These are phyloP conservation scores for Moricandia moricandioides DNA, from an alignment of 345 rosid species.

Conservation along the genomic window DNA sequence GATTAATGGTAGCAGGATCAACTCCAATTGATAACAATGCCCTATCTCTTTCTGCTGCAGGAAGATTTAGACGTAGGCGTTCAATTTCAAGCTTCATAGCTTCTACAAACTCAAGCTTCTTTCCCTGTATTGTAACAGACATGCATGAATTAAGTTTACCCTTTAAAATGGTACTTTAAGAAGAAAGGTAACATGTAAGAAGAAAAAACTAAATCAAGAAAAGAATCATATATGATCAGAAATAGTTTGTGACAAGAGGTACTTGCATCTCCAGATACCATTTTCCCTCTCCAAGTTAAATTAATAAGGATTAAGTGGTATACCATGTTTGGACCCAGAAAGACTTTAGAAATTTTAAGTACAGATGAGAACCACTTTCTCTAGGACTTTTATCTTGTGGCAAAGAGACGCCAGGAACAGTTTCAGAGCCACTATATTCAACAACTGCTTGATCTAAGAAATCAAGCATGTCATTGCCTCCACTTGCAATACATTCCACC, in stretches of 20 bases:
- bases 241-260: background rate
- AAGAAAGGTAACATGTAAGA: conserved; percentile 13
- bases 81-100: conserved; percentile 94
- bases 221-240: background rate
- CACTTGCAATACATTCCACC: conserved; percentile 43
- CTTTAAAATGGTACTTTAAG: conserved; percentile 2
- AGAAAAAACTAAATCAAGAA: conserved; percentile 10
- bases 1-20: conserved; percentile 93
- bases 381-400: conserved; percentile 42
- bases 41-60: conserved; percentile 99
- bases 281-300: conserved; percentile 2
- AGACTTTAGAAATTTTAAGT: conserved; percentile 58
- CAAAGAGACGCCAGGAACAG: conserved; percentile 41
- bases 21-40: conserved; percentile 78
- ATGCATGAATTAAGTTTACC: conserved; percentile 11
- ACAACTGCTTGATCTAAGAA: conserved; percentile 72
- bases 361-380: conserved; percentile 51
- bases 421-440: conserved; percentile 46
- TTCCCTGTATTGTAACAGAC: conserved; percentile 49
- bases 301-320: conserved; percentile 18
- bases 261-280: conserved; percentile 13
- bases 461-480: conserved; percentile 55
- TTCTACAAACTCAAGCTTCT: conserved; percentile 59
- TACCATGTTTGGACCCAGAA: conserved; percentile 71
- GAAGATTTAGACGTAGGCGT: conserved; percentile 74